phyloP scores from a whole-genome alignment of 345 rosid species.

The Jatropha curcas region DNA sequence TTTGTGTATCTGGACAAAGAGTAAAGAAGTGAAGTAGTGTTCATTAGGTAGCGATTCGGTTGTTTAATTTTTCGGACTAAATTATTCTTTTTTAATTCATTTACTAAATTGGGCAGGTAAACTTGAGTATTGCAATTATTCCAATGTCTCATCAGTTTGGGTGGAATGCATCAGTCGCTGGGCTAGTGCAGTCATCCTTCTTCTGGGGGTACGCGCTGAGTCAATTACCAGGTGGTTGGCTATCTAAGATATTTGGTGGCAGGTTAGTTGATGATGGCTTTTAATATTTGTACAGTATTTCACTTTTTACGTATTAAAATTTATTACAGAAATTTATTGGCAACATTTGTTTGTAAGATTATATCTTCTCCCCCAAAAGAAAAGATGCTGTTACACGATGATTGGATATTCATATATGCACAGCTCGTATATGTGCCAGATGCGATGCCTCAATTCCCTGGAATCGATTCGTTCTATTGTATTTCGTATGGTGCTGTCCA shows the following conservation, averaged over 20 bases:
- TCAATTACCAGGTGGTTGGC: slow-evolving; percentile 97
- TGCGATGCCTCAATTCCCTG: no score
- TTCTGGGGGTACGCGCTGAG: slow-evolving; percentile 97
- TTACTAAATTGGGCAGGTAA: slow-evolving; percentile 56
- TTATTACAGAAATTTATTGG: neutral
- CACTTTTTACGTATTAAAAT: neutral
- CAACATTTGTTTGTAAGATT: neutral
- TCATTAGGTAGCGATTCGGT: neutral
- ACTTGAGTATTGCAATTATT: slow-evolving; percentile 90
- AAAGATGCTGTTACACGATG: neutral
- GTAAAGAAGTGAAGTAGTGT: neutral
- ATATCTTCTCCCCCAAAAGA: neutral
- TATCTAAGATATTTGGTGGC: slow-evolving; percentile 87
- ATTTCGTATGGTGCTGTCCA: no score
- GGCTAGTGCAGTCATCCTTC: slow-evolving; percentile 90
- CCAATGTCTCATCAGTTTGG: slow-evolving; percentile 98
- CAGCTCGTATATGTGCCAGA: no score
- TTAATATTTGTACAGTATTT: slow-evolving; percentile 4
- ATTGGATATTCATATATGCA: no score
- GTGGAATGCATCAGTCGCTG: slow-evolving; percentile 83
- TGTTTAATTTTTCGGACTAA: slow-evolving; percentile 1
- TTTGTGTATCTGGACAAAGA: neutral
- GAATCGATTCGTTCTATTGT: no score
- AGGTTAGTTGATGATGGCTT: slow-evolving; percentile 51
- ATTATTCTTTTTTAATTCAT: neutral